Base-by-base conservation (phyloP, 345 rosid species). In the Dovyalis caffra region DNA sequence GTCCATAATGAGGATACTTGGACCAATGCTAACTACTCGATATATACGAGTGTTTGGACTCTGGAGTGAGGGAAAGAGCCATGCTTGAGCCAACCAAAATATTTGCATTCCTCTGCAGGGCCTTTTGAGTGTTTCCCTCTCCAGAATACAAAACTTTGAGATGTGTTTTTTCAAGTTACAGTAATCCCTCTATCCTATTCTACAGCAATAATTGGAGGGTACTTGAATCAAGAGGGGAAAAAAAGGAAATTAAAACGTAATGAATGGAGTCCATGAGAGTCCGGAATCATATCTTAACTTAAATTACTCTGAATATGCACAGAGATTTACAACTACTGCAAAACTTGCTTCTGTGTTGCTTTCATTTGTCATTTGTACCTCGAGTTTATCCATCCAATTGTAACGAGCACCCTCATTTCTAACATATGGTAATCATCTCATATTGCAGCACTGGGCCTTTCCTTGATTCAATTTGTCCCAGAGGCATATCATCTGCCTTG, bases 401-500 rank as follows among this genome's bases (percentile, higher is more conserved):
- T 58, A 66, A 32, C 74, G 40, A 31, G 20, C 2, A 43, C 23
- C 0, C 35, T 34, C 49, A 58, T 16, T 35, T 26, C n/a, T 1
- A 26, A 20, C 25, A 20, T 71, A 26, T 25, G 25, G 37, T 15
- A 20, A 32, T 63, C 88, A 92, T 89, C 97, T 89, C 97, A 92
- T 91, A 77, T 90, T 84, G 86, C 99, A 95, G 84, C 99, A 95
- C 45, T 87, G 75, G 23, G 97, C 89, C 35, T 70, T 85, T 74
- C 83, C 89, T 16, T 58, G 81, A 45, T 43, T 91, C 76, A 92
- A 72, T 76, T 91, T 95, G 70, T 89, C 88, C 97, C 97, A 95
- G 83, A 95, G 67, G 86, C 99, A 95, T 28, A 87, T 78, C 99
- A 95, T 95, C 86, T 95, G 99, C 87, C 94, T 86, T 0, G 99